Evolutionary conservation across 805 yeast genomes (phyloP), one percentile per base, ranked within the genome.

Genomic region (Suhomyces xylopsoci): DNA sequence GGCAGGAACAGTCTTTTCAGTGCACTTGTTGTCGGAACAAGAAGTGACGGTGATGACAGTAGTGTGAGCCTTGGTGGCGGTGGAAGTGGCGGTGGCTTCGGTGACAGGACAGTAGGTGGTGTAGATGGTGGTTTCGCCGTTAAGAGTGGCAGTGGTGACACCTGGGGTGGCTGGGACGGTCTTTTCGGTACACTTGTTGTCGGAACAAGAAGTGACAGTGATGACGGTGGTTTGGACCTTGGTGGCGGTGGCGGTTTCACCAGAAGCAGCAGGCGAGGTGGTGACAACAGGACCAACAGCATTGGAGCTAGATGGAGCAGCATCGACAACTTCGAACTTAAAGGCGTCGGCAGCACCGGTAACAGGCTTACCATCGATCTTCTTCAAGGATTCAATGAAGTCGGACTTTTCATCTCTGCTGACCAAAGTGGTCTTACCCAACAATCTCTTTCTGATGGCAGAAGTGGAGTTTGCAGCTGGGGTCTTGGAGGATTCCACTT

Each of bases 151-250:
- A 43, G 78, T 72, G 50, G 68, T 55, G 14, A 66, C 42, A 45
- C 47, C 57, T 10, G 41, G 17, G 45, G 57, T 51, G 10, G 52
- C 53, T 20, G 67, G 61, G 26, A 53, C 62, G 15, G 57, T 45
- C 44, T 61, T 52, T 28, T 52, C 64, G 24, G 54, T 41, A 57
- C 73, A 69, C 54, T 58, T 58, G 61, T 65, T 50, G 50, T 71
- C 69, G 24, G 67, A 51, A 59, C 79, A 74, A n/a, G 73, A 66
- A 51, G 77, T 73, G 58, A 72, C 63, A 51, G 78, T 73, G 44
- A 69, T 69, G 25, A 60, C 46, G 40, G 67, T 67, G 50, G 62
- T 55, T 45, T 53, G 50, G 32, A 24, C 51, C 19, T 59, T 44
- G 41, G 68, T 52, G 28, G 67, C 53, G 53, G 77, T 71, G 55